Percentiles rank a stretch among this genome's conserved stretches.
Evolutionary conservation across 345 rosid species (phyloP).

Genomic region (Aegle marmelos): DNA sequence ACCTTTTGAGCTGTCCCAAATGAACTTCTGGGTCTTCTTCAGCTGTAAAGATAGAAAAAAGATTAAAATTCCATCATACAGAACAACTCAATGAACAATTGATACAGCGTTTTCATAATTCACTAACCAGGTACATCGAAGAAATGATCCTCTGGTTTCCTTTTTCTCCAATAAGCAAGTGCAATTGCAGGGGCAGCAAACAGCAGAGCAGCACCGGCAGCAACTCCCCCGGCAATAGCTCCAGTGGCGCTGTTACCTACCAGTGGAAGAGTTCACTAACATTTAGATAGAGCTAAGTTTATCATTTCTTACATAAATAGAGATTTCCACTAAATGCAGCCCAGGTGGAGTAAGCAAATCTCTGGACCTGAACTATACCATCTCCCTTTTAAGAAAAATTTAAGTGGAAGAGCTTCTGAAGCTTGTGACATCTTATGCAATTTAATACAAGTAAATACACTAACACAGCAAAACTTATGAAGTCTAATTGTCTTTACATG

Average conservation of each 20-base stretch:
- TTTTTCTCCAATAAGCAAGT: slow-evolving; percentile 69
- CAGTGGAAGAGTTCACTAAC: slow-evolving; percentile 17
- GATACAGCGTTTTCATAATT: slow-evolving; percentile 5
- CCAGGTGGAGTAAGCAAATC: not conserved
- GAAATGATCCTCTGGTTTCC: slow-evolving; percentile 84
- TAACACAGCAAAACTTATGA: not conserved
- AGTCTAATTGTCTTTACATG: not conserved
- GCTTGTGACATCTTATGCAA: not conserved
- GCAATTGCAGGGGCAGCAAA: slow-evolving; percentile 92
- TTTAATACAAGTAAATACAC: not conserved
- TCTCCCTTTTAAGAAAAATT: not conserved
- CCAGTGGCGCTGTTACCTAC: slow-evolving; percentile 68
- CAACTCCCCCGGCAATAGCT: slow-evolving; percentile 96
- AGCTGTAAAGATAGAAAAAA: slow-evolving; percentile 49
- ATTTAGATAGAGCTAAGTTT: not conserved
- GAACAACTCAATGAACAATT: not conserved
- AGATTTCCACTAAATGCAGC: not conserved
- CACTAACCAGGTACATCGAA: slow-evolving; percentile 93
- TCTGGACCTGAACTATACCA: not conserved
- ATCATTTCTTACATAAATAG: not conserved
- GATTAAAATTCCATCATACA: slow-evolving; percentile 8
- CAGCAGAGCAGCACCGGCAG: slow-evolving; percentile 92
- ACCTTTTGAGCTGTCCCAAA: slow-evolving; percentile 87
- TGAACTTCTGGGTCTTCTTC: slow-evolving; percentile 96
- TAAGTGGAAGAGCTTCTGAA: not conserved